A percentile compares a stretch with the other conserved stretches of the same genome.
Conservation (phyloP, 306 rosid genomes). For the Neltuma alba region DNA sequence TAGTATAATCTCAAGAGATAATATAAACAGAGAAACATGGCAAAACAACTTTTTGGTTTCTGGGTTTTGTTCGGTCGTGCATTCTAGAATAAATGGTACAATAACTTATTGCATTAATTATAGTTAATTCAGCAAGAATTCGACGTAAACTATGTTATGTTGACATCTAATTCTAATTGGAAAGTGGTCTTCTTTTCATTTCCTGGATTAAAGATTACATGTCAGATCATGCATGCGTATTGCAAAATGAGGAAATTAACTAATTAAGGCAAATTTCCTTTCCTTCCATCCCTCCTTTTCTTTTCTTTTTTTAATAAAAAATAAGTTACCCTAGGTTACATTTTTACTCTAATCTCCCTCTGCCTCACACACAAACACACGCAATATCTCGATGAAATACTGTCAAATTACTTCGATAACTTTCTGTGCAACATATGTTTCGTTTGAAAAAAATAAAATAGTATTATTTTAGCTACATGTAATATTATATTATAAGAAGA, state of each 20-base stretch:
- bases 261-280: too few species aligned
- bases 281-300: background rate
- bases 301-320: background rate
- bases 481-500: background rate
- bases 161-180: background rate
- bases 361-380: too few species aligned
- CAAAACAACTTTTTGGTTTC: background rate
- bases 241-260: background rate
- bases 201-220: conserved; percentile 6
- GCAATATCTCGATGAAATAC: background rate
- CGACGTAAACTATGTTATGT: background rate
- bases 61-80: background rate
- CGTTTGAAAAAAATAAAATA: background rate
- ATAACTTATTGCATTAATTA: background rate
- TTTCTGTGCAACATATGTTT: too few species aligned
- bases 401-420: background rate
- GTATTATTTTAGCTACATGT: background rate
- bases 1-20: background rate
- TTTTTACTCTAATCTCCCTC: background rate
- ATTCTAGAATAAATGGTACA: background rate
- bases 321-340: background rate
- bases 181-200: background rate
- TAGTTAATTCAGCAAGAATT: background rate
- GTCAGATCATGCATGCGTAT: background rate
- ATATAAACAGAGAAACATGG: background rate